Conservation (phyloP, 768 basidiomycete genomes). For the Pleurotus djamor region DNA sequence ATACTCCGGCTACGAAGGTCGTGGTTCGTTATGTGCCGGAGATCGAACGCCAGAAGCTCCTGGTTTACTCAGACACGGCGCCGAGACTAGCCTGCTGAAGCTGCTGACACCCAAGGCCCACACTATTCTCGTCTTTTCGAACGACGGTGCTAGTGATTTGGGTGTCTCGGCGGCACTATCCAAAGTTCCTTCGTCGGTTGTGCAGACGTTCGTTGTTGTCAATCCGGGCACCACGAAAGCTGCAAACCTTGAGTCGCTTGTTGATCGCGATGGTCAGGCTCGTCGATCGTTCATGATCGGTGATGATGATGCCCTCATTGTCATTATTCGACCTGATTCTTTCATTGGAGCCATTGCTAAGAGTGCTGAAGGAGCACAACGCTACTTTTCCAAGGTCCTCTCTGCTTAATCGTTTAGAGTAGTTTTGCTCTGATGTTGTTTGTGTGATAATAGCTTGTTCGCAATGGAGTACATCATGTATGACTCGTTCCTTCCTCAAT, state of each 20-base stretch:
- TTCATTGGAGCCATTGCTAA: slow-evolving; percentile 13
- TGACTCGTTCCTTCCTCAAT: no score
- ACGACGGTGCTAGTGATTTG: background rate
- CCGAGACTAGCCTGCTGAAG: slow-evolving; percentile 10
- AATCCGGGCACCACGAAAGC: background rate
- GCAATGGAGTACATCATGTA: no score
- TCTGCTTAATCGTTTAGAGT: no score
- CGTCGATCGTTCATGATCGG: slow-evolving; percentile 5
- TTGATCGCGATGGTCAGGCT: slow-evolving; percentile 6
- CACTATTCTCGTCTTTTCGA: slow-evolving; percentile 10
- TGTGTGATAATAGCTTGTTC: no score
- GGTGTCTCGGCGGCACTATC: background rate
- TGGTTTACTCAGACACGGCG: background rate
- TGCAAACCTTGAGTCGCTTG: background rate
- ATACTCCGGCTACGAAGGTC: slow-evolving; percentile 12
- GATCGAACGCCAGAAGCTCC: slow-evolving; percentile 24
- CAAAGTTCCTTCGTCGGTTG: background rate
- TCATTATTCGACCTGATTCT: slow-evolving; percentile 18
- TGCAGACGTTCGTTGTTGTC: background rate
- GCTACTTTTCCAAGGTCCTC: background rate
- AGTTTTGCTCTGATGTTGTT: no score
- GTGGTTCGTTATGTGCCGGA: slow-evolving; percentile 15
- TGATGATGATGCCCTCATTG: background rate
- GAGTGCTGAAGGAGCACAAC: background rate
- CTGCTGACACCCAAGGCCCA: slow-evolving; percentile 11